phyloP scores from a whole-genome alignment of 257 asterid genomes.

The Salvia miltiorrhiza region DNA sequence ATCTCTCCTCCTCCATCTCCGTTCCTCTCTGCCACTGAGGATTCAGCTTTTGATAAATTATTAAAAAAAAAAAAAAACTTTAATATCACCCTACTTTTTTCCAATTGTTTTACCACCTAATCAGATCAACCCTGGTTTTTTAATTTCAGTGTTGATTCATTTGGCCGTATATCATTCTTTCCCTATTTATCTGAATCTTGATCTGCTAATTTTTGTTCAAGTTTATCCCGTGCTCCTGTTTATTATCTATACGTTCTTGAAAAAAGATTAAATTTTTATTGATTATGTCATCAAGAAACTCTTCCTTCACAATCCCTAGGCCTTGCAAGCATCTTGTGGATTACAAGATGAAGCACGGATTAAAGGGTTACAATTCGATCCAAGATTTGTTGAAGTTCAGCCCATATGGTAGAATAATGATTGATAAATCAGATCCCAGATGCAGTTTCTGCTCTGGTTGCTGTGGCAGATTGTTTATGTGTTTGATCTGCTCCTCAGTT shows the following conservation, averaged over 20 bases:
- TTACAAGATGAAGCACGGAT: constrained; percentile 61
- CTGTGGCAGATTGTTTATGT: constrained; percentile 50
- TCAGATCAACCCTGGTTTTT: constrained; percentile 31
- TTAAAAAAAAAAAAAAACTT: not conserved
- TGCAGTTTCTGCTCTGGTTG: constrained; percentile 54
- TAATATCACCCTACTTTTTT: not conserved
- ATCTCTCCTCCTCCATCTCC: constrained; percentile 21
- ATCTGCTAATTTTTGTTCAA: not conserved
- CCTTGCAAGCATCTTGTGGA: constrained; percentile 67
- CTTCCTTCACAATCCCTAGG: constrained; percentile 38
- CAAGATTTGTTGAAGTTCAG: constrained; percentile 42
- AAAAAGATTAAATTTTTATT: constrained; percentile 24
- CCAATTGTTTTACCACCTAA: not conserved
- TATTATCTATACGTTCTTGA: not conserved
- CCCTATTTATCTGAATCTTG: constrained; percentile 13
- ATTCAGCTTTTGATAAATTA: not conserved
- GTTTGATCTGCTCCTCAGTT: constrained; percentile 72
- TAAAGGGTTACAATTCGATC: constrained; percentile 42
- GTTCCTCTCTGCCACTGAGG: constrained; percentile 6
- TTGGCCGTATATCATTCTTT: constrained; percentile 17
- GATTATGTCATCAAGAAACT: constrained; percentile 48
- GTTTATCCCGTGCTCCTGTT: not conserved
- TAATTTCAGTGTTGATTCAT: constrained; percentile 18
- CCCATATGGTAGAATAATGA: constrained; percentile 52
- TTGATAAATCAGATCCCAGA: constrained; percentile 45